Evolutionary conservation across 441 rosid genomes (phyloP).

Genomic region (Erysimum cheiri): DNA sequence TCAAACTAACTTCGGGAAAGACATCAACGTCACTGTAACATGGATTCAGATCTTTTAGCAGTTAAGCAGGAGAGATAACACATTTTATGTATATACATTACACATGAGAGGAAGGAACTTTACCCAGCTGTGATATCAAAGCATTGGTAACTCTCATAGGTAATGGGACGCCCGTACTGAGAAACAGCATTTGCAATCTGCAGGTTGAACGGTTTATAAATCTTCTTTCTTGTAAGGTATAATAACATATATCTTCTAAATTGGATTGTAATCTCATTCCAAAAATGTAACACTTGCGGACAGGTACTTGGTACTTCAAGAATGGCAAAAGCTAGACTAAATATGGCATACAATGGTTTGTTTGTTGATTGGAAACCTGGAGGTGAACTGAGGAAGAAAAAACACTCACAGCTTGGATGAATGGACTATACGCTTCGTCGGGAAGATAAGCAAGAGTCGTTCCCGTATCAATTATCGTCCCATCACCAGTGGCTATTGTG

Average conservation of each 20-base stretch:
- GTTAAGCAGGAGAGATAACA: conserved; percentile 12
- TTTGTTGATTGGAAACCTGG: conserved; percentile 1
- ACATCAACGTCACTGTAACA: conserved; percentile 59
- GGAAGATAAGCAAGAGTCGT: conserved; percentile 92
- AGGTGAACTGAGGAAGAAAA: conserved; percentile 10
- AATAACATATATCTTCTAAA: conserved; percentile 9
- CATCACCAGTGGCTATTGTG: conserved; percentile 66
- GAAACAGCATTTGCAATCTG: conserved; percentile 71
- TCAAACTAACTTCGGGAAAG: conserved; percentile 86
- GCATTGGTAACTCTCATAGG: conserved; percentile 68
- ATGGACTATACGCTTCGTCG: conserved; percentile 66
- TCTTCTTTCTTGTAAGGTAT: conserved; percentile 8
- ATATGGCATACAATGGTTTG: neutral
- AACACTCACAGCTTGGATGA: conserved; percentile 71
- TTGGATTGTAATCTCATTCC: conserved; percentile 7
- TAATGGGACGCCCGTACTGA: conserved; percentile 55
- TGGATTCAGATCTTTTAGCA: conserved; percentile 18
- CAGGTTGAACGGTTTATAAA: conserved; percentile 36
- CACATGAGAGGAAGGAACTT: conserved; percentile 39
- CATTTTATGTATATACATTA: conserved; percentile 20
- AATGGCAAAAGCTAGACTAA: conserved; percentile 14
- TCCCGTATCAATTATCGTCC: conserved; percentile 90
- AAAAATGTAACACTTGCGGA: neutral
- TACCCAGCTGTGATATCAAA: conserved; percentile 74
- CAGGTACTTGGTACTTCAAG: conserved; percentile 7